phyloP scores from a whole-genome alignment of 306 rosid genomes.

The Vigna angularis region DNA sequence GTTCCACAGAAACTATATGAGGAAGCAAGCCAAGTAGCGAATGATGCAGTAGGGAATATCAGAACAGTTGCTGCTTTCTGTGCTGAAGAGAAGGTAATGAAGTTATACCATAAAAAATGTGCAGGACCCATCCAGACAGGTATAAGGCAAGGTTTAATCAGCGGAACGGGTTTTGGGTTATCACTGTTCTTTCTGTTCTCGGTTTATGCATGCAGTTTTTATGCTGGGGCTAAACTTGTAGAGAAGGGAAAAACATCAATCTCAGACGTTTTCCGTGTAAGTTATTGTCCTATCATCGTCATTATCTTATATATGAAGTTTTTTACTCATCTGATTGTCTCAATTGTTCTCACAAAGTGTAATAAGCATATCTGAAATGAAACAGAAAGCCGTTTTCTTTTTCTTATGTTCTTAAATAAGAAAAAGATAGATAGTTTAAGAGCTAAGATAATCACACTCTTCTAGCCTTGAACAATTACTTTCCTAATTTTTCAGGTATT shows the following conservation, averaged over 20 bases:
- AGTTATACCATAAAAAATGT: conserved; percentile 69
- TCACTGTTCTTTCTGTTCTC: conserved; percentile 56
- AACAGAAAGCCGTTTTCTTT: not conserved
- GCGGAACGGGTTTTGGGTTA: conserved; percentile 66
- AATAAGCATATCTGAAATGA: conserved; percentile 5
- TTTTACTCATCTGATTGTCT: not conserved
- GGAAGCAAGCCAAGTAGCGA: conserved; percentile 90
- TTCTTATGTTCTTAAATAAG: not conserved
- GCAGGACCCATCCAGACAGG: conserved; percentile 68
- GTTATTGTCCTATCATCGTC: conserved; percentile 20
- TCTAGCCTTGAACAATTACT: not conserved
- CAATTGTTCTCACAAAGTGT: conserved; percentile 2
- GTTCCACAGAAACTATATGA: conserved; percentile 68
- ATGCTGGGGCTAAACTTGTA: conserved; percentile 70
- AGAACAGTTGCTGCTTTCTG: conserved; percentile 85
- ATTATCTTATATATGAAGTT: not conserved
- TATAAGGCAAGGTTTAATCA: conserved; percentile 65
- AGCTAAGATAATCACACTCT: not conserved
- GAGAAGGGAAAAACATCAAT: conserved; percentile 58
- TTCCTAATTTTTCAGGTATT: not conserved
- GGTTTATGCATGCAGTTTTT: conserved; percentile 66
- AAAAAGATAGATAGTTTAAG: not conserved
- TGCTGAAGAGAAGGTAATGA: conserved; percentile 88
- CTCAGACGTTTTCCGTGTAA: conserved; percentile 65
- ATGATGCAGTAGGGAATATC: conserved; percentile 81